Conservation (phyloP, 805 yeast genomes). For the Yamadazyma kitorensis region DNA sequence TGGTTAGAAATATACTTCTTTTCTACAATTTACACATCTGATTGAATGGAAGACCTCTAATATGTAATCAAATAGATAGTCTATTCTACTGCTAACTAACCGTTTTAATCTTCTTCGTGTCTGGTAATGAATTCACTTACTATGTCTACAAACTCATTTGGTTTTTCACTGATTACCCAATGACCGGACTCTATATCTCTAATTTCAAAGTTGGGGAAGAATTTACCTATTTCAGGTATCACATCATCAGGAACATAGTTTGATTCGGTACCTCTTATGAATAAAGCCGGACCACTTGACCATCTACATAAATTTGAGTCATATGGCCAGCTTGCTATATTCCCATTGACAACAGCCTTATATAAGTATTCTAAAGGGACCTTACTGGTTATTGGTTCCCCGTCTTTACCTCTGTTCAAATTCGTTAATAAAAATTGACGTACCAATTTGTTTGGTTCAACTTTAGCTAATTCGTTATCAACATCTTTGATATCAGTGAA, state of each 20-base stretch:
- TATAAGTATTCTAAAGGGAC: constrained; percentile 74
- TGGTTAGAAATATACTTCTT: background rate
- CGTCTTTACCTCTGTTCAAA: constrained; percentile 43
- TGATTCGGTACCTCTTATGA: constrained; percentile 76
- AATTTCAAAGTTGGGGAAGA: constrained; percentile 75
- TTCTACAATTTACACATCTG: background rate
- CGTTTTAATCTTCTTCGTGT: constrained; percentile 29
- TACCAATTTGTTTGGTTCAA: constrained; percentile 58
- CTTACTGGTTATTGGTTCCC: constrained; percentile 45
- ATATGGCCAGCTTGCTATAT: constrained; percentile 76
- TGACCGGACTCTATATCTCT: constrained; percentile 83
- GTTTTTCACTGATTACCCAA: constrained; percentile 89
- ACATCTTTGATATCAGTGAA: constrained; percentile 62
- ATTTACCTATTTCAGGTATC: constrained; percentile 66
- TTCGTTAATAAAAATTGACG: constrained; percentile 80
- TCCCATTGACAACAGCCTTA: constrained; percentile 59
- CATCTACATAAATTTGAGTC: constrained; percentile 52
- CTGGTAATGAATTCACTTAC: constrained; percentile 62
- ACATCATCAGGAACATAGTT: constrained; percentile 80
- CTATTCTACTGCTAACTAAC: background rate
- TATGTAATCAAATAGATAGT: too few species aligned
- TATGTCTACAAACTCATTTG: constrained; percentile 64
- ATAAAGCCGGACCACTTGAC: constrained; percentile 65
- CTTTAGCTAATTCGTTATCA: constrained; percentile 55
- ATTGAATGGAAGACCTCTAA: background rate